Base-by-base conservation (phyloP, 768 basidiomycete species). In the Mycena epipterygia region DNA sequence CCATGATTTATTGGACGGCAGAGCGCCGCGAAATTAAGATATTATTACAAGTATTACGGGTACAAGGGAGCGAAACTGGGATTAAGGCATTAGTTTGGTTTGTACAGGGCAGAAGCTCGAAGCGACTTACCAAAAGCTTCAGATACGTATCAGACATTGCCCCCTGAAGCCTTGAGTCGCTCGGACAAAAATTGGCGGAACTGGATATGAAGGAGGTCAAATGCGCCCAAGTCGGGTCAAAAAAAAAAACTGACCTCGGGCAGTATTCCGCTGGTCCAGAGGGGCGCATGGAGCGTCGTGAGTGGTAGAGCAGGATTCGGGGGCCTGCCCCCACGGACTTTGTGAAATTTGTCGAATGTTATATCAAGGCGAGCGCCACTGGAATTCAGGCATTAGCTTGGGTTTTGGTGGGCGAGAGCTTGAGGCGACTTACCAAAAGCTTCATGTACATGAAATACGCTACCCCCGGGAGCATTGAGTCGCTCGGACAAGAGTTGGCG, bases 371-470 rank as follows among this genome's bases (percentile, higher is more conserved):
- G 21, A 19, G 17, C 5, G 14, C 5, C 14, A 12, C 37, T 39
- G 37, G 16, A 44, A 44, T 13, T 21, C 13, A 44, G 21, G 42
- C 42, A 44, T 39, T 39, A 39, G 37, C 37, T 39, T 16, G 37
- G 16, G 8, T 39, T 39, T 8, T 39, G 37, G 37, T 16, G 16
- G 42, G 42, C n/a, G n/a, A n/a, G n/a, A n/a, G n/a, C n/a, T n/a
- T n/a, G n/a, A n/a, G n/a, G n/a, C n/a, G n/a, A n/a, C 27, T 51
- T 30, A 51, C 49, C 49, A 51, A 51, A 51, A 51, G 49, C 27
- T 51, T 29, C 19, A 51, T 5, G 16, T 30, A 29, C 9, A 29
- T 29, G 27, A n/a, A 3, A 51, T 51, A 30, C 27, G 23, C 49
- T 29, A 13, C 49, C 9, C 27, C 25, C 49, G 27, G 16, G 49